Evolutionary conservation across 192 early-diverging fungal genomes (phyloP), one percentile per base, ranked within the genome.

Genomic region (Mortierella alpina): DNA sequence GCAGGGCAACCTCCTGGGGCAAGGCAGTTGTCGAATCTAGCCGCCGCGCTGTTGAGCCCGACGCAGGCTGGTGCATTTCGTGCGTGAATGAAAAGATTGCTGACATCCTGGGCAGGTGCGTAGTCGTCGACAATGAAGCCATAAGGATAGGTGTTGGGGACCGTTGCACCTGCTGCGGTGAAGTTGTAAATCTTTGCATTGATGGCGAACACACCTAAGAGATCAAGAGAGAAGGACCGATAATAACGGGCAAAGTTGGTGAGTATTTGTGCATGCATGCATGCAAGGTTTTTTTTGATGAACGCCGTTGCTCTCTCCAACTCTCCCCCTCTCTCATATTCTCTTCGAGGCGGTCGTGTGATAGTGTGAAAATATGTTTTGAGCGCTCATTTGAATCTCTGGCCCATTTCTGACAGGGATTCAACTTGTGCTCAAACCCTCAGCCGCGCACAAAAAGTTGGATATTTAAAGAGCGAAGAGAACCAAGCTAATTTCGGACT

Each of bases 101-200:
- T 91, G 59, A 92, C 42, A 73, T 92, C 91, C 74, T 88, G 75
- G 42, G 88, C 88, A 9, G 86, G 70, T 5, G 62, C 68, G 52
- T 86, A 70, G 7, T 68, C 68, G 23, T 72, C 63, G 5, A 53
- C 13, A 1, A 63, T 14, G 48, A 80, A 66, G n/a, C 66, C 64
- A 0, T 39, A 0, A 9, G 77, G 77, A 23, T 65, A 68, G 31
- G 31, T 31, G 31, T 31, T 31, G 31, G 31, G 31, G 31, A 2
- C 31, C 10, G 11, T 64, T 39, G 59, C 44, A 41, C 54, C 66
- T 15, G 17, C 39, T 12, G 13, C 2, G 5, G 54, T 68, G 41
- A 72, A 72, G 55, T 80, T 48, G 20, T 80, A 80, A 12, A 80
- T 80, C n/a, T 61, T 39, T 22, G 70, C 77, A 59, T 72, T 58